These are phyloP conservation scores for Neurospora sp. DNA, from an alignment of 495 filamentous ascomycete genomes.

Conservation along the genomic window DNA sequence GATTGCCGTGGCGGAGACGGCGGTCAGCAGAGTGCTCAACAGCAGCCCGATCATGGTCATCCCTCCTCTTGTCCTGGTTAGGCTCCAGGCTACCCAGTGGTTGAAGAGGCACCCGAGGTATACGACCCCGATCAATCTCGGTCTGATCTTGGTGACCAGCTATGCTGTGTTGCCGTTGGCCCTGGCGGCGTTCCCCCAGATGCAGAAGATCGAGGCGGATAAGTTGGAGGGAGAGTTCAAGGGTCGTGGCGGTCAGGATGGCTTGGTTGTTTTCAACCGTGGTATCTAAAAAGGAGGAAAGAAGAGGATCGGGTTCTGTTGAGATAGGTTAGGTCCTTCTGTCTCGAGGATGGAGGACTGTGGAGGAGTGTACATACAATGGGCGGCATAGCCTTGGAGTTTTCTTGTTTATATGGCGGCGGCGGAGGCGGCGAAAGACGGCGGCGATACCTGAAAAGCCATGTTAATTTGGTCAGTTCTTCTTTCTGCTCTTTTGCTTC, in stretches of 20 bases:
- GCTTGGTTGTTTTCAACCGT: conserved; percentile 81
- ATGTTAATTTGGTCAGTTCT: background rate
- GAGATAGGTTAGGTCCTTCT: background rate
- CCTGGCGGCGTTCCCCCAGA: conserved; percentile 82
- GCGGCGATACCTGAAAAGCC: background rate
- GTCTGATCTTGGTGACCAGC: conserved; percentile 68
- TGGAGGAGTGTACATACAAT: background rate
- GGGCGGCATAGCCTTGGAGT: conserved; percentile 6
- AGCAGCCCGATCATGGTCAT: conserved; percentile 95
- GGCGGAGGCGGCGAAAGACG: background rate
- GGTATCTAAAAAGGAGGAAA: conserved; percentile 51
- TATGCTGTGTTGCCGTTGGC: conserved; percentile 79
- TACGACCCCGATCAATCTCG: conserved; percentile 71
- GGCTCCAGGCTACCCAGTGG: conserved; percentile 69
- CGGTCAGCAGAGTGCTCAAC: conserved; percentile 79
- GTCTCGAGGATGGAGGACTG: background rate
- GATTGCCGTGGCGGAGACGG: conserved; percentile 85
- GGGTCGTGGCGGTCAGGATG: conserved; percentile 59
- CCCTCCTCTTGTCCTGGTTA: conserved; percentile 74
- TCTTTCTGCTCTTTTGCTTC: background rate
- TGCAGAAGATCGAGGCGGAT: conserved; percentile 63
- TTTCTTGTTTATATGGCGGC: background rate
- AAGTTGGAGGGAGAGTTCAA: conserved; percentile 77
- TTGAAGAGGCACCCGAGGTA: conserved; percentile 54
- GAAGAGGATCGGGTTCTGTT: background rate